A percentile compares a stretch with the other conserved stretches of the same genome.
These are phyloP conservation scores for Pseudopyrenochaeta lycopersici DNA, from an alignment of 2,329 filamentous ascomycete species.

Conservation along the genomic window DNA sequence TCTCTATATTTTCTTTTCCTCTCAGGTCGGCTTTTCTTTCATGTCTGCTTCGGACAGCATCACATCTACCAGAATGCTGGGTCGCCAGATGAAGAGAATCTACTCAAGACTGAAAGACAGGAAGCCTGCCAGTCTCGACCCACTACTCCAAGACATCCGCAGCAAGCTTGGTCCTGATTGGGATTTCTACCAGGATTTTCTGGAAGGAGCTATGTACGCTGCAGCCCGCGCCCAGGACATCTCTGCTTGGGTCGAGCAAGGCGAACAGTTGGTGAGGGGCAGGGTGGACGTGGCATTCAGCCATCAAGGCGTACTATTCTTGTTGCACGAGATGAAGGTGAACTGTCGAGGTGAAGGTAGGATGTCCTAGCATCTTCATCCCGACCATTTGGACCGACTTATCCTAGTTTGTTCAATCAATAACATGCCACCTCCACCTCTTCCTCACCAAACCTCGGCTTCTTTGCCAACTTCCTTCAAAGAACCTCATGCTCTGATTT, in stretches of 20 bases:
- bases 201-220: slow-evolving; percentile 9
- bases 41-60: background rate
- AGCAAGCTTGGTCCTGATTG: slow-evolving; percentile 17
- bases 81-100: background rate
- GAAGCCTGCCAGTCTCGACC: background rate
- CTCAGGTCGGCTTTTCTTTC: background rate
- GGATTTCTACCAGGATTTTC: slow-evolving; percentile 24
- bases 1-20: background rate
- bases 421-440: background rate
- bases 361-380: slow-evolving; percentile 83
- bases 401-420: background rate
- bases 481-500: background rate
- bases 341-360: slow-evolving; percentile 75
- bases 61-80: background rate
- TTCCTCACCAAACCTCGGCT: background rate
- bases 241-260: slow-evolving; percentile 21
- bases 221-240: slow-evolving; percentile 4
- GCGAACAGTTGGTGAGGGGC: slow-evolving; percentile 12
- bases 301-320: slow-evolving; percentile 22
- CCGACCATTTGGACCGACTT: slow-evolving; percentile 54
- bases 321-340: slow-evolving; percentile 61
- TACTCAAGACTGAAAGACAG: background rate
- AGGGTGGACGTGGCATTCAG: slow-evolving; percentile 2
- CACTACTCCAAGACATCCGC: slow-evolving; percentile 17
- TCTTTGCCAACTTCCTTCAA: background rate